Evolutionary conservation across 768 basidiomycete species (phyloP).

Genomic region (Tricholoma sp.): DNA sequence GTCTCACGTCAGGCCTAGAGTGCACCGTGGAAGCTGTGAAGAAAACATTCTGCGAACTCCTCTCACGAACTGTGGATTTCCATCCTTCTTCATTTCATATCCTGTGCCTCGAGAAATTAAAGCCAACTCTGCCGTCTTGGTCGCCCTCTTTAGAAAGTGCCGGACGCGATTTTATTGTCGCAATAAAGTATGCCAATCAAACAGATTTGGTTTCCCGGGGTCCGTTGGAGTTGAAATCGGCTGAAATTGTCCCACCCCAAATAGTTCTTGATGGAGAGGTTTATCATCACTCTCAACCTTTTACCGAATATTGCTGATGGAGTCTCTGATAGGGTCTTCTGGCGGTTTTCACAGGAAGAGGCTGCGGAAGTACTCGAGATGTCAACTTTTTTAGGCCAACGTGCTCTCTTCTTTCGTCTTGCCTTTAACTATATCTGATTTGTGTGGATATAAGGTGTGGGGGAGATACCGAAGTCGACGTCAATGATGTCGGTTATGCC

Average conservation of each 20-base stretch:
- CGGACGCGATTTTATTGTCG: slow-evolving; percentile 15
- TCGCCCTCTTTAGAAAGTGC: slow-evolving; percentile 12
- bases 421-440: background rate
- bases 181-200: slow-evolving; percentile 19
- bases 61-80: slow-evolving; percentile 1
- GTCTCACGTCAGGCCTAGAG: background rate
- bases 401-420: slow-evolving; percentile 11
- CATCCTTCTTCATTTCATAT: slow-evolving; percentile 7
- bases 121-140: slow-evolving; percentile 2
- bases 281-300: background rate
- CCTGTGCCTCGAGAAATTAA: slow-evolving; percentile 11
- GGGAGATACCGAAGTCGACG: slow-evolving; percentile 24
- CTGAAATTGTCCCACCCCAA: slow-evolving; percentile 18
- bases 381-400: slow-evolving; percentile 25
- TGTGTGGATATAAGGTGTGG: slow-evolving; percentile 12
- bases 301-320: background rate
- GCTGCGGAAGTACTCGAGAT: slow-evolving; percentile 21
- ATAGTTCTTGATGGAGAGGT: slow-evolving; percentile 24
- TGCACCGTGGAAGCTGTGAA: background rate
- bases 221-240: slow-evolving; percentile 23
- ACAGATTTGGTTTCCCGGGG: slow-evolving; percentile 18
- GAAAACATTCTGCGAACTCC: slow-evolving; percentile 4
- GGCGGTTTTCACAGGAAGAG: slow-evolving; percentile 25
- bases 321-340: slow-evolving; percentile 16
- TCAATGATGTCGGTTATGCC: slow-evolving; percentile 22